Base-by-base conservation (phyloP, 495 filamentous ascomycete genomes). In the Tuber calosporum region DNA sequence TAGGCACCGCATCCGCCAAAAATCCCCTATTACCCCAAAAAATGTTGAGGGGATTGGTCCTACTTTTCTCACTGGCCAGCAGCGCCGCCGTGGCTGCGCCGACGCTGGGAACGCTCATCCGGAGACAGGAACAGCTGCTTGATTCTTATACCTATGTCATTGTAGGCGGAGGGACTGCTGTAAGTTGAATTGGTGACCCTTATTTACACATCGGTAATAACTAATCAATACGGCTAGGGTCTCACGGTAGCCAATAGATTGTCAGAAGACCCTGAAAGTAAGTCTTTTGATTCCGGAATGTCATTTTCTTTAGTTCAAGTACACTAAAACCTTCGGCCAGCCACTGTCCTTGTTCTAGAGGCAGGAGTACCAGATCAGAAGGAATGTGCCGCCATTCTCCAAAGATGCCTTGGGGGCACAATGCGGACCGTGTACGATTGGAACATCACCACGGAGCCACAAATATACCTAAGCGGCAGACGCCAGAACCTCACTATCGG, bases 61-160 rank as follows among this genome's bases (percentile, higher is more conserved):
- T 79, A 58, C 66, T 67, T 17, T 42, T 79, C 11, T 72, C 66
- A 8, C 38, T 68, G 45, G 38, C 66, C 20, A 48, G 69, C 22
- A 53, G 53, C 30, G 36, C 67, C 36, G 30, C 42, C 37, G 41
- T 72, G 58, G 77, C 77, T 39, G 22, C 71, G 9, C 75, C 71
- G 30, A 75, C 74, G 45, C 41, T 72, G 0, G 79, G 75, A 0
- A 71, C 30, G 19, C 58, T 80, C 15, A 41, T 77, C n/a, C 68
- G 71, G 39, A 70, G 75, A 19, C 62, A 80, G 34, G 75, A 75
- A 22, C 67, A 79, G 1, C 75, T 83, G 9, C 71, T 62, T 13
- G 78, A 74, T 0, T 79, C 80, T 13, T 89, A 85, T 69, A 85
- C 87, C 74, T 88, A 87, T 77, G 79, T 87, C 8, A 82, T 88